Base-by-base conservation (phyloP, 2,329 filamentous ascomycete genomes). In the Pseudocercospora cruenta region DNA sequence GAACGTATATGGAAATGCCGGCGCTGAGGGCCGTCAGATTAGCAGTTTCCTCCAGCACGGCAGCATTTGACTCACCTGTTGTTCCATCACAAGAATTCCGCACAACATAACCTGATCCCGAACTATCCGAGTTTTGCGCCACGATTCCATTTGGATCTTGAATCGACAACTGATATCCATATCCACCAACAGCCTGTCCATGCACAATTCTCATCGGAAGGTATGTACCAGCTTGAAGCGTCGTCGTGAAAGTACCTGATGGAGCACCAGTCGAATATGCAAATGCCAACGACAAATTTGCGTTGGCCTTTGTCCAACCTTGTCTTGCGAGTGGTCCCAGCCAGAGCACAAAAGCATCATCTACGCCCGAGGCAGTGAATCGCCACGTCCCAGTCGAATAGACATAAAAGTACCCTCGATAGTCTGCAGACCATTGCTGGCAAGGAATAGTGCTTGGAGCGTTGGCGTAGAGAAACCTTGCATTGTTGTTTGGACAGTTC, bases 391-490 rank as follows among this genome's bases (percentile, higher is more conserved):
- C 67, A 3, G 62, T 62, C 3, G 51, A 39, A 43, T 64, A 62
- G 10, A 62, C 54, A n/a, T 47, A 67, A n/a, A 69, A 28, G n/a
- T 65, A 69, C 14, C 60, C 63, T 6, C 67, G 64, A 53, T 67
- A 60, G 49, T 60, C 54, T 67, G 54, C 12, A 28, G 8, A 24
- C 64, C 67, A 22, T 57, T 67, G 59, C 10, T 36, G 12, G 47
- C 67, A 69, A 10, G 57, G 51, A 14, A 66, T 59, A 5, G 67
- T 45, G 24, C 36, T 54, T 2, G 22, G 26, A 26, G 55, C 24
- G 19, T 43, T 53, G 55, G 60, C 62, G 54, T 62, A 39, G 14
- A 58, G 62, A 21, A 63, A n/a, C 47, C 59, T 64, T 3, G 21
- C 33, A 49, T 14, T 47, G 12, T 43, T 43, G 51, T 28, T 49